Conservation (phyloP, 108 stramenopile species). For the Chaetoceros muelleri region DNA sequence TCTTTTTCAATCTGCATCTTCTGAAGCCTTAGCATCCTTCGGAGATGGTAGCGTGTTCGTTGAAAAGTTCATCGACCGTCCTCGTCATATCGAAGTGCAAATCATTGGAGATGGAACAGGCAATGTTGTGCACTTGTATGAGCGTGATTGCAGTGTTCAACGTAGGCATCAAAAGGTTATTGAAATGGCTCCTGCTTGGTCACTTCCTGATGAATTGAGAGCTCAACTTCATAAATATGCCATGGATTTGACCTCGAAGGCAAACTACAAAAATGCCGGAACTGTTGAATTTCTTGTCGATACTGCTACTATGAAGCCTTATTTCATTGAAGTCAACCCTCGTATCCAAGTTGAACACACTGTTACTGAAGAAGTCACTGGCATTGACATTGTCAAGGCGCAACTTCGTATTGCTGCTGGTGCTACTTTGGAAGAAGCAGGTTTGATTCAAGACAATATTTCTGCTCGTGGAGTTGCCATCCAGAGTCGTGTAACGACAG, state of each 20-base stretch:
- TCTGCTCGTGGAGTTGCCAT: conserved; percentile 74
- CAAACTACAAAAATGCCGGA: conserved; percentile 95
- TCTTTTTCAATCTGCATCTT: conserved; percentile 48
- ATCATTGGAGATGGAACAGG: conserved; percentile 89
- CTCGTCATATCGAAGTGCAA: conserved; percentile 95
- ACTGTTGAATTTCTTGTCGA: conserved; percentile 97
- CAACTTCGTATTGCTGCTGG: conserved; percentile 91
- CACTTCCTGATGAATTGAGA: conserved; percentile 53
- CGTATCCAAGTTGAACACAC: conserved; percentile 97
- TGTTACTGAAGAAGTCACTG: conserved; percentile 93
- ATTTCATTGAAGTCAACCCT: conserved; percentile 98
- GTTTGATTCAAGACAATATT: conserved; percentile 60
- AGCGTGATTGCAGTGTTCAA: conserved; percentile 92
- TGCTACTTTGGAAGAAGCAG: conserved; percentile 71
- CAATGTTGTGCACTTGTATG: conserved; percentile 89
- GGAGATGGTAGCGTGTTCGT: conserved; percentile 79
- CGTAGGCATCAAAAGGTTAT: conserved; percentile 96
- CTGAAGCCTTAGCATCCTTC: conserved; percentile 68
- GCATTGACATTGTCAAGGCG: conserved; percentile 88
- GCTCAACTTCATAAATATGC: conserved; percentile 77
- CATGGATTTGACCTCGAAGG: conserved; percentile 60
- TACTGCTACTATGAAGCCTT: conserved; percentile 53
- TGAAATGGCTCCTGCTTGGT: conserved; percentile 93
- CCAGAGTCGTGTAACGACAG: conserved; percentile 91
- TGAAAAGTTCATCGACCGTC: conserved; percentile 72